Percentiles rank a stretch among this genome's conserved stretches.
Evolutionary conservation across 805 yeast species (phyloP).

Genomic region (Monosporozyma siamensis): DNA sequence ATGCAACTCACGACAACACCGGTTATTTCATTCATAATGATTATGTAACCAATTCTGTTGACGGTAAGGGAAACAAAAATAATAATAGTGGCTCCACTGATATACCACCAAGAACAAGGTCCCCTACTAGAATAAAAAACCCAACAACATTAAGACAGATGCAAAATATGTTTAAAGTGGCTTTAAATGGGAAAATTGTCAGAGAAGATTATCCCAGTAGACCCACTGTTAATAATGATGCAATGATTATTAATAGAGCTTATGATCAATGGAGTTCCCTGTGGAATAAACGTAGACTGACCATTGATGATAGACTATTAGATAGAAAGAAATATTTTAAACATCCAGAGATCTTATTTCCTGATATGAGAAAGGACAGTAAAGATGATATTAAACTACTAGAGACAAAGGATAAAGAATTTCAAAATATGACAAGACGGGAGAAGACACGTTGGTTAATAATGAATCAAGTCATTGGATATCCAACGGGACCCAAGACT

Average conservation of each 20-base stretch:
- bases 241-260: conserved; percentile 23
- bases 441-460: conserved; percentile 18
- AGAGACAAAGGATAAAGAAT: conserved; percentile 8
- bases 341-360: conserved; percentile 17
- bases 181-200: conserved; percentile 26
- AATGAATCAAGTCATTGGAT: conserved; percentile 16
- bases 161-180: conserved; percentile 17
- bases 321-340: conserved; percentile 14
- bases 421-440: conserved; percentile 18
- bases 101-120: conserved; percentile 3
- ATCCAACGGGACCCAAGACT: conserved; percentile 33
- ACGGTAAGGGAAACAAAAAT: neutral
- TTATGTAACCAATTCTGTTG: conserved; percentile 5
- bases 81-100: neutral
- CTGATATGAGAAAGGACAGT: neutral
- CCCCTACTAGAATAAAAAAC: conserved; percentile 6
- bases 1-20: conserved; percentile 8
- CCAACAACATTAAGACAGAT: neutral
- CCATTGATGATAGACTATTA: conserved; percentile 14
- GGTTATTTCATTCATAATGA: conserved; percentile 12
- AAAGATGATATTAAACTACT: conserved; percentile 2
- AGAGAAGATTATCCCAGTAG: conserved; percentile 30
- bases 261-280: conserved; percentile 16
- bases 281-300: conserved; percentile 16
- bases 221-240: conserved; percentile 25